A percentile compares a stretch with the other conserved stretches of the same genome.
Evolutionary conservation across 2,329 filamentous ascomycete species (phyloP).

Genomic region (Teratosphaeria nubilosa): DNA sequence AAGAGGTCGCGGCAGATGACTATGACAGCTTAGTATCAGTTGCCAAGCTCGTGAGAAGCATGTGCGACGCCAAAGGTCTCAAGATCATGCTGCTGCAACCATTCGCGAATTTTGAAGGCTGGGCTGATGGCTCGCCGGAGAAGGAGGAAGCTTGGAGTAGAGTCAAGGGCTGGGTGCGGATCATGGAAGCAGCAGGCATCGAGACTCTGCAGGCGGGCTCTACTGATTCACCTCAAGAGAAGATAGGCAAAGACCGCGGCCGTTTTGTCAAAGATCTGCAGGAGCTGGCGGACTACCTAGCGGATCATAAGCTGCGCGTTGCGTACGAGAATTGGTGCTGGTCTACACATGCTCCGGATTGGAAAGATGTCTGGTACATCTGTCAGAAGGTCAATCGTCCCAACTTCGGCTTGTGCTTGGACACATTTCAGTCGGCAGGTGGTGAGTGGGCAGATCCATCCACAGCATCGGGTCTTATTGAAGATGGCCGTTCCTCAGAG

Average conservation of each 20-base stretch:
- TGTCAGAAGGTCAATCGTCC: constrained; percentile 50
- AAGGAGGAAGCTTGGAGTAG: constrained; percentile 53
- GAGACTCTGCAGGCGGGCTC: constrained; percentile 61
- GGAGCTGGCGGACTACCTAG: constrained; percentile 53
- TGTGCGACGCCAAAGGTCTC: constrained; percentile 47
- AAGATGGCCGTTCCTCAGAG: constrained; percentile 33
- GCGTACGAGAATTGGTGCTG: constrained; percentile 81
- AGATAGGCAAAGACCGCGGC: constrained; percentile 41
- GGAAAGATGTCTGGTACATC: constrained; percentile 61
- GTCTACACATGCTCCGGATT: constrained; percentile 58
- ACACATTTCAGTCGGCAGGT: constrained; percentile 67
- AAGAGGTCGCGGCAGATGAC: constrained; percentile 45
- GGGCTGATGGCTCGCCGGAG: constrained; percentile 49
- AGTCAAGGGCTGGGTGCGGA: constrained; percentile 56
- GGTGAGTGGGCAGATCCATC: constrained; percentile 65
- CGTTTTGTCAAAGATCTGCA: constrained; percentile 52
- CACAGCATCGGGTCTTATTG: constrained; percentile 49
- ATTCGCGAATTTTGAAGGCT: constrained; percentile 69
- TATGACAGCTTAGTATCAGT: constrained; percentile 49
- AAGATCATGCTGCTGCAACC: constrained; percentile 64
- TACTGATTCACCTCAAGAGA: constrained; percentile 48
- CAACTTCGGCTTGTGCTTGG: constrained; percentile 65
- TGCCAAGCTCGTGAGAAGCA: constrained; percentile 43
- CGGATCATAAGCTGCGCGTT: constrained; percentile 47
- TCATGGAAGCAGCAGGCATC: constrained; percentile 61